Conservation (phyloP, 169 alveolate species). For the Cryptosporidium andersoni region DNA sequence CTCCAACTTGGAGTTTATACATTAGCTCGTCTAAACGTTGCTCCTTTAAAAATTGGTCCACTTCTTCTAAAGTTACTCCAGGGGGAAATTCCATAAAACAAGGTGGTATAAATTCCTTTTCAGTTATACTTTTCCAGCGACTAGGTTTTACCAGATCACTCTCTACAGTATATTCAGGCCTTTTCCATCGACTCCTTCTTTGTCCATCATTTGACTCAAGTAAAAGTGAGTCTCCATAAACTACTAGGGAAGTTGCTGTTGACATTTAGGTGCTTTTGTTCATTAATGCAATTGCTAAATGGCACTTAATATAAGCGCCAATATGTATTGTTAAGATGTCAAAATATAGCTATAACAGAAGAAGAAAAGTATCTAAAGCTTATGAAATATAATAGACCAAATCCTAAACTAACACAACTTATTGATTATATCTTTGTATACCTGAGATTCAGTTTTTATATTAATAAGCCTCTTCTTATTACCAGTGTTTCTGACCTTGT, state of each 20-base stretch:
- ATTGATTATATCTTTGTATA: slow-evolving; percentile 35
- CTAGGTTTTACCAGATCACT: not conserved
- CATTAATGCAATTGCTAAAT: not conserved
- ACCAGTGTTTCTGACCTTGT: slow-evolving; percentile 9
- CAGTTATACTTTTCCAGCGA: slow-evolving; percentile 73
- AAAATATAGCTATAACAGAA: not conserved
- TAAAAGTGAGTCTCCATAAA: not conserved
- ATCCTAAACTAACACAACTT: not conserved
- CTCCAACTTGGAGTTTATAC: slow-evolving; percentile 83
- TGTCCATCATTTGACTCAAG: not conserved
- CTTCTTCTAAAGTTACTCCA: slow-evolving; percentile 85
- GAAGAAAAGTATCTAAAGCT: not conserved
- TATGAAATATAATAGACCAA: not conserved
- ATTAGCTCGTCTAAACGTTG: slow-evolving; percentile 89
- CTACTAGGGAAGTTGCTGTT: not conserved
- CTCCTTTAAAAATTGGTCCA: slow-evolving; percentile 89
- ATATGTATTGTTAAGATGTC: too few species aligned
- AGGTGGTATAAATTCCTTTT: slow-evolving; percentile 87
- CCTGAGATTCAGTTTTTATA: slow-evolving; percentile 12
- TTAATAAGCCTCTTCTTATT: slow-evolving; percentile 14
- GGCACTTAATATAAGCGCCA: not conserved
- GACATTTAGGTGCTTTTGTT: not conserved
- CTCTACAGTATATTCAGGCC: too few species aligned
- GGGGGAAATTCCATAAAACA: slow-evolving; percentile 89
- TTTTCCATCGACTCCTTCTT: not conserved